These are phyloP conservation scores for Kalmanozyma brasiliensis DNA, from an alignment of 1,284 basidiomycete genomes.

Conservation along the genomic window DNA sequence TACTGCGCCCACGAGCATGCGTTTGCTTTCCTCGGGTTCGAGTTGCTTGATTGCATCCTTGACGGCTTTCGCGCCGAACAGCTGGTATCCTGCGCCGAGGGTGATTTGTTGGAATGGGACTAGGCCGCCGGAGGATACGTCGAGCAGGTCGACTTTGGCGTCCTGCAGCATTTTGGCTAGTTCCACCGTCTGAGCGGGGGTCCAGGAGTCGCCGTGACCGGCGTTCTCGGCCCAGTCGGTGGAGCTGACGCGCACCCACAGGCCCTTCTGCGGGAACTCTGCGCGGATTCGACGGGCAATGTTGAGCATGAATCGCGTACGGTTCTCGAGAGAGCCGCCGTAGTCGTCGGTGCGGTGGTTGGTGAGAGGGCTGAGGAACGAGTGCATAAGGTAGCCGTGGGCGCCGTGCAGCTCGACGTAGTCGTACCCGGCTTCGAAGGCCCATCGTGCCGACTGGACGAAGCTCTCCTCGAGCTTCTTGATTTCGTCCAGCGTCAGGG, in stretches of 20 bases:
- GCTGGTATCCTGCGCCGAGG: slow-evolving; percentile 58
- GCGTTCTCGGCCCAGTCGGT: slow-evolving; percentile 62
- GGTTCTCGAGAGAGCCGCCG: slow-evolving; percentile 64
- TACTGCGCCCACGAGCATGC: slow-evolving; percentile 58
- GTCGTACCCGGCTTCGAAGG: slow-evolving; percentile 71
- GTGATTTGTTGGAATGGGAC: slow-evolving; percentile 55
- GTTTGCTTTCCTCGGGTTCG: slow-evolving; percentile 13
- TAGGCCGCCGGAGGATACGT: slow-evolving; percentile 58
- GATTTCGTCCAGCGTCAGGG: slow-evolving; percentile 74
- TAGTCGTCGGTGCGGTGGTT: slow-evolving; percentile 66
- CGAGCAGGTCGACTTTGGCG: slow-evolving; percentile 62
- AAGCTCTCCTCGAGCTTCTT: slow-evolving; percentile 76
- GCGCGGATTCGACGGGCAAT: slow-evolving; percentile 49
- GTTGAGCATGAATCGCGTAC: slow-evolving; percentile 50
- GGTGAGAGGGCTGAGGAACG: slow-evolving; percentile 56
- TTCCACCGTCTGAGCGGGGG: slow-evolving; percentile 50
- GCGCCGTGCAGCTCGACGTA: slow-evolving; percentile 76
- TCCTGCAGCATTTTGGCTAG: slow-evolving; percentile 54
- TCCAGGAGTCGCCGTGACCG: slow-evolving; percentile 51
- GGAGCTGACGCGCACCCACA: slow-evolving; percentile 63
- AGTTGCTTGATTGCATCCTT: slow-evolving; percentile 32
- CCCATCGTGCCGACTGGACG: slow-evolving; percentile 74
- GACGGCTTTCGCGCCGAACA: slow-evolving; percentile 50
- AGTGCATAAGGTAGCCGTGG: slow-evolving; percentile 76
- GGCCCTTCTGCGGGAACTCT: slow-evolving; percentile 57